Conservation (phyloP, 768 basidiomycete genomes). For the Mycena rebaudengoi region DNA sequence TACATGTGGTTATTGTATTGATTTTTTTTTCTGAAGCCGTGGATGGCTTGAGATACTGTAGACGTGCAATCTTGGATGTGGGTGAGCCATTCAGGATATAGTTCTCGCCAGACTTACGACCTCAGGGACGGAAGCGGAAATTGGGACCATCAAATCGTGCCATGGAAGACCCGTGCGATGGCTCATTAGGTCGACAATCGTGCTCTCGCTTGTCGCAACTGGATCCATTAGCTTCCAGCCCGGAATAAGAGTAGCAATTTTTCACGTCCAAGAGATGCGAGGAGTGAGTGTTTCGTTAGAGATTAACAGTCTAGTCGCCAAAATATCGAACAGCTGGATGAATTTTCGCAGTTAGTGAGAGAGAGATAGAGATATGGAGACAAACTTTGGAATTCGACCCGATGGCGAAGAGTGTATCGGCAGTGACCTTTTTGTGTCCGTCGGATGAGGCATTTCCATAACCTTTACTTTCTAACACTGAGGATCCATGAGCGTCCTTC, state of each 20-base stretch:
- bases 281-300: conserved; percentile 36
- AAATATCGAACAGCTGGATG: conserved; percentile 33
- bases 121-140: not conserved
- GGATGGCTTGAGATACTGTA: conserved; percentile 27
- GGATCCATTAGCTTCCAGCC: conserved; percentile 35
- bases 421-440: conserved; percentile 32
- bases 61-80: conserved; percentile 8
- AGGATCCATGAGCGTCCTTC: conserved; percentile 32
- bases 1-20: conserved; percentile 36
- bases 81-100: not conserved
- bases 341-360: not conserved
- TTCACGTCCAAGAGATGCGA: conserved; percentile 35
- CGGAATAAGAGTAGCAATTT: conserved; percentile 34
- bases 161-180: conserved; percentile 28
- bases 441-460: conserved; percentile 37
- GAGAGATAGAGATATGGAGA: not conserved
- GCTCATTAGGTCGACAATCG: conserved; percentile 14
- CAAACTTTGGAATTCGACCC: conserved; percentile 41
- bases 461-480: conserved; percentile 41
- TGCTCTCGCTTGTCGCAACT: conserved; percentile 25
- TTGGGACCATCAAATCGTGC: conserved; percentile 20
- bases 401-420: conserved; percentile 37
- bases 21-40: conserved; percentile 26
- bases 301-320: conserved; percentile 38
- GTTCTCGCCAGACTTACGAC: conserved; percentile 15